Evolutionary conservation across 441 rosid genomes (phyloP), one percentile per base, ranked within the genome.

Genomic region (Bruguiera hainesii): DNA sequence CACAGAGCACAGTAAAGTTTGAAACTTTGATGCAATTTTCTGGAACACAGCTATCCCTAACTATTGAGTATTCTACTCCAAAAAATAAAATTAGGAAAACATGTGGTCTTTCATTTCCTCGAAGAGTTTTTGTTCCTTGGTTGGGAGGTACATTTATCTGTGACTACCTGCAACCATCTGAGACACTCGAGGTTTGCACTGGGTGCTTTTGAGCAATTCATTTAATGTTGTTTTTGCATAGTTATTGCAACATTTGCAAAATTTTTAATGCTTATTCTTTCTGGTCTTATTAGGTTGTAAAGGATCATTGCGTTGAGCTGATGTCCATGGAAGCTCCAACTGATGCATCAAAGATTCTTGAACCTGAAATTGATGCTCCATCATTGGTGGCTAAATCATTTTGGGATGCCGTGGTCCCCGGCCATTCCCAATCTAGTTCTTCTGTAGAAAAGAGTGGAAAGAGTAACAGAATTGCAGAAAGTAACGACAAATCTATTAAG

Each of bases 121-220:
- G 83, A 64, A 87, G 98, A 83, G 89, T 94, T 68, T 86, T 94
- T 71, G 81, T 88, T 66, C 97, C 94, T 9, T 94, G 97, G 99
- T 70, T 91, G 77, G 82, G 73, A 1, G 87, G 78, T 50, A 79
- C 78, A 25, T 79, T 73, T 69, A 80, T 94, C 62, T 83, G 98
- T 49, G 98, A 94, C 81, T 91, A 91, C 72, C 66, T 94, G 46
- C 97, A 89, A 72, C 84, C 94, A 68, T 86, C 79, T 2, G 97
- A 94, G 68, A 75, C 87, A 58, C 75, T 86, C 7, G 91, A 91
- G 99, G 98, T 94, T 76, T 39, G 79, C 76, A 7, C 61, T 19
- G 20, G 66, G 42, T 59, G 26, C 71, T 60, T 2, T 48, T 67
- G 51, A 59, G 61, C 42, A 46, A 62, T 33, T 23, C 28, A 56